These are phyloP conservation scores for Bolboschoenus planiculmis DNA, from an alignment of 176 grass and related monocot species.

Conservation along the genomic window DNA sequence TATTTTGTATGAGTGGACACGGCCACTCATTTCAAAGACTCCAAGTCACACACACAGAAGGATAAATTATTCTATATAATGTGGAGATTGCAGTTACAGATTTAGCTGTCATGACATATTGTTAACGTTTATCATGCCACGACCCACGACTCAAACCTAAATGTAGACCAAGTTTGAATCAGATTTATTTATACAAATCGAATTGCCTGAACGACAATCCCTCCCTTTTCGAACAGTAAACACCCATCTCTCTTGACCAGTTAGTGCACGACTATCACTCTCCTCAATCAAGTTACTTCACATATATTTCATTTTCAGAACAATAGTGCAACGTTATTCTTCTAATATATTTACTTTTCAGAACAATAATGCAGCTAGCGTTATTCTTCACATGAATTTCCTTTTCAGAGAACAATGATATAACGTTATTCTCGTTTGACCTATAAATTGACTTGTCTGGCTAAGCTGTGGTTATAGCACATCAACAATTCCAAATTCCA, in stretches of 20 bases:
- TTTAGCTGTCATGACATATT: neutral
- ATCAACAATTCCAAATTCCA: neutral
- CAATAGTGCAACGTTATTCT: too few species aligned
- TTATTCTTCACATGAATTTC: neutral
- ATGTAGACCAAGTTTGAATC: neutral
- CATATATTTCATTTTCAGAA: neutral
- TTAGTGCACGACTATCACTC: neutral
- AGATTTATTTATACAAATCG: neutral
- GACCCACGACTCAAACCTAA: neutral
- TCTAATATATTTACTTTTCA: neutral
- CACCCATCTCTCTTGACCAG: neutral
- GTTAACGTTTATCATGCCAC: neutral
- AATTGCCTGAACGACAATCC: neutral
- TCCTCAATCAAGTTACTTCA: neutral
- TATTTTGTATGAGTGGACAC: neutral
- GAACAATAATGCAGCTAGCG: too few species aligned
- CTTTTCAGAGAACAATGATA: neutral
- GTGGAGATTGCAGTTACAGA: neutral
- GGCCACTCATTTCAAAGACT: neutral
- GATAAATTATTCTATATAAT: neutral
- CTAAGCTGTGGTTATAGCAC: neutral
- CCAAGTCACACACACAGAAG: neutral
- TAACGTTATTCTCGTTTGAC: too few species aligned
- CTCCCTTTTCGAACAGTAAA: neutral
- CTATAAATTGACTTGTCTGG: neutral